Percentiles rank a stretch among this genome's conserved stretches.
Evolutionary conservation across 192 early-diverging fungal genomes (phyloP).

Genomic region (Coemansia sp.): DNA sequence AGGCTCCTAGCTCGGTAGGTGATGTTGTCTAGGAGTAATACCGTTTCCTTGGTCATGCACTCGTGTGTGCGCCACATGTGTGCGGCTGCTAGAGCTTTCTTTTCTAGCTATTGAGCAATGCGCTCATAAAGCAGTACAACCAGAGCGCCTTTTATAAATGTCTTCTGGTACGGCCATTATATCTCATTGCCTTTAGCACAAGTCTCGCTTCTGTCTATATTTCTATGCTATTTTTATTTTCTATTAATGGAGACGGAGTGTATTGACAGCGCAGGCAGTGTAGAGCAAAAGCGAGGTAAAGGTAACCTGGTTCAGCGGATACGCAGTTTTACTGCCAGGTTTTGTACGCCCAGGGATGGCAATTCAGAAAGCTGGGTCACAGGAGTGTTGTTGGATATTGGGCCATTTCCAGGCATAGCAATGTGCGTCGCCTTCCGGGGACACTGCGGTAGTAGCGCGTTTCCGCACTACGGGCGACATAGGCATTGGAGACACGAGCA

Average conservation of each 20-base stretch:
- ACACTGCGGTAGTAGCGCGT: background rate
- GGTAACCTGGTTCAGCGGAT: background rate
- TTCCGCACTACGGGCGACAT: background rate
- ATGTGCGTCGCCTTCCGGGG: slow-evolving; percentile 8
- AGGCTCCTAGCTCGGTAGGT: too few species aligned
- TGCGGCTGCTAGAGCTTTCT: background rate
- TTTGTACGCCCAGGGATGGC: background rate
- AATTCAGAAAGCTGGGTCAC: background rate
- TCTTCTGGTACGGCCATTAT: background rate
- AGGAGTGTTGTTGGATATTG: background rate
- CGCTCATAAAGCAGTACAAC: background rate
- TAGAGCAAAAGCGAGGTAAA: background rate
- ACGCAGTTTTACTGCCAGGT: background rate
- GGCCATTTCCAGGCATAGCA: slow-evolving; percentile 14
- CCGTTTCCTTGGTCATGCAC: background rate
- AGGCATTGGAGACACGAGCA: background rate
- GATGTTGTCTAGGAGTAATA: background rate
- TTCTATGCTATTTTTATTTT: background rate
- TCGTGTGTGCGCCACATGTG: background rate
- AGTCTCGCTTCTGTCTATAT: background rate
- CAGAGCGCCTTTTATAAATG: background rate
- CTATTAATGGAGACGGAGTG: background rate
- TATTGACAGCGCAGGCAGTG: background rate
- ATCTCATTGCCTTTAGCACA: background rate
- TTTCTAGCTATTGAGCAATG: background rate